Percentiles rank a stretch among this genome's conserved stretches.
These are phyloP conservation scores for Sporobolus alterniflorus DNA, from an alignment of 202 grass and related monocot genomes.

Conservation along the genomic window DNA sequence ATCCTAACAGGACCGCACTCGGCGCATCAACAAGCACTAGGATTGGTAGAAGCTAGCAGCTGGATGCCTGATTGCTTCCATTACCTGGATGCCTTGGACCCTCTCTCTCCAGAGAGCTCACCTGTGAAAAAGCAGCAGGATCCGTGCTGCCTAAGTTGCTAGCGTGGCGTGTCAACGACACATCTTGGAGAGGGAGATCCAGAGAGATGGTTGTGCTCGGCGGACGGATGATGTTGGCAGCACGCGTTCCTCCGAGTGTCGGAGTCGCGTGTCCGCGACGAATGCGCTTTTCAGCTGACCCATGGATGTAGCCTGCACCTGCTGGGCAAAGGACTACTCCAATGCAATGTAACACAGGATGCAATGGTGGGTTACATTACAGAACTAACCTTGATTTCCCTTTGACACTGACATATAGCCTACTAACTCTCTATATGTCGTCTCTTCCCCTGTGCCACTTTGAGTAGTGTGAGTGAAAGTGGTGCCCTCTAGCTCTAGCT, in stretches of 20 bases:
- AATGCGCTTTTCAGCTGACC: background rate
- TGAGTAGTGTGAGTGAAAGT: too few species aligned
- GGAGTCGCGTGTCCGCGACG: constrained; percentile 7
- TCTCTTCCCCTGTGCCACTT: too few species aligned
- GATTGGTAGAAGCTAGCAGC: too few species aligned
- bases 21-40: constrained; percentile 45
- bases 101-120: background rate
- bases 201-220: background rate
- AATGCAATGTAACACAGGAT: too few species aligned
- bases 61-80: constrained; percentile 31
- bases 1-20: constrained; percentile 53
- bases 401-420: background rate
- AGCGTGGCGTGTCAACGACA: background rate
- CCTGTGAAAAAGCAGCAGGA: background rate
- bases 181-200: background rate
- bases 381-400: too few species aligned
- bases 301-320: background rate
- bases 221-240: background rate
- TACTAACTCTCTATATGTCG: too few species aligned
- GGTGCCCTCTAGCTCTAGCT: too few species aligned
- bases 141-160: background rate
- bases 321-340: background rate
- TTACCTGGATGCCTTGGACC: constrained; percentile 1
- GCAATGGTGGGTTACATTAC: too few species aligned
- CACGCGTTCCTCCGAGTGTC: background rate